A percentile compares a stretch with the other conserved stretches of the same genome.
phyloP scores from a whole-genome alignment of 2,329 filamentous ascomycete species.

The Akanthomyces dipterigenus region DNA sequence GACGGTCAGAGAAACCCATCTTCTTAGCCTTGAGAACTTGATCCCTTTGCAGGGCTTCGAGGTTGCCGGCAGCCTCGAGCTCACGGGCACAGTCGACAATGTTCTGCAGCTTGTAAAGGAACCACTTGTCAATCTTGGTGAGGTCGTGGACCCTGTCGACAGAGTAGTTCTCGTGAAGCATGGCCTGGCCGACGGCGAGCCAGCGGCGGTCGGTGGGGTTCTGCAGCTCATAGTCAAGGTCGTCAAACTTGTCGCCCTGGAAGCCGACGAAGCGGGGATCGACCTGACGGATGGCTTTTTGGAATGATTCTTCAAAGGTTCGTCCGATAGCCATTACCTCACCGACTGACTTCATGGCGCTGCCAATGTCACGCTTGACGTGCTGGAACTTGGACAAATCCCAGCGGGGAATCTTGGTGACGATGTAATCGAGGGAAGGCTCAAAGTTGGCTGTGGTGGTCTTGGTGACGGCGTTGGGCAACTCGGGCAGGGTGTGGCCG shows the following conservation, averaged over 20 bases:
- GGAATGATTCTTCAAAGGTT: conserved; percentile 98
- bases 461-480: conserved; percentile 96
- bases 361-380: conserved; percentile 94
- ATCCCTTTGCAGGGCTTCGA: conserved; percentile 82
- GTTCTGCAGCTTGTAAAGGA: conserved; percentile 96
- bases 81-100: conserved; percentile 86
- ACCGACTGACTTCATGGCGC: conserved; percentile 97
- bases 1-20: conserved; percentile 92
- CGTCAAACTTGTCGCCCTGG: conserved; percentile 90
- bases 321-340: conserved; percentile 99
- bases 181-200: conserved; percentile 94
- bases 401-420: conserved; percentile 98
- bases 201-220: conserved; percentile 96
- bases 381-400: conserved; percentile 98
- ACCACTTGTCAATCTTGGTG: conserved; percentile 99
- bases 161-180: conserved; percentile 94
- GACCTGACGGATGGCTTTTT: conserved; percentile 96
- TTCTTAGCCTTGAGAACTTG: conserved; percentile 90
- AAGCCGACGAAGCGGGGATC: conserved; percentile 89
- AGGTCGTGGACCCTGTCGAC: conserved; percentile 88
- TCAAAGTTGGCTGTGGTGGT: conserved; percentile 99
- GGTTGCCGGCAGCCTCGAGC: conserved; percentile 74
- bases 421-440: conserved; percentile 93
- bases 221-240: conserved; percentile 80
- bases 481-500: conserved; percentile 87